phyloP scores from a whole-genome alignment of 2,329 filamentous ascomycete species.

The Emergomyces pasteurianus region DNA sequence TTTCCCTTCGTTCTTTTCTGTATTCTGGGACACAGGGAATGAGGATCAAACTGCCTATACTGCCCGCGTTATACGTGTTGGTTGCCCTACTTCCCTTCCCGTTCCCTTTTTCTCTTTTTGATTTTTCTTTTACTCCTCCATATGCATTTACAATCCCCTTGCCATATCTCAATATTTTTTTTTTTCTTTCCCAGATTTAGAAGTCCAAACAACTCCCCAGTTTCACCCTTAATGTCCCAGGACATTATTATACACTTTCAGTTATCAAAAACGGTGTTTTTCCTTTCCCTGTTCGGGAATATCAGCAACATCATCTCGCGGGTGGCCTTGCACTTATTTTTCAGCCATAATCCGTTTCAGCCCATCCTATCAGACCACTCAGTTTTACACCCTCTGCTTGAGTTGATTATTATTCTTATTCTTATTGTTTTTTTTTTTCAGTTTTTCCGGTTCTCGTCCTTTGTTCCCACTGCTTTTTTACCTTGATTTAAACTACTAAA shows the following conservation, averaged over 20 bases:
- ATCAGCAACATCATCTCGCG: too few species aligned
- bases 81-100: background rate
- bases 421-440: too few species aligned
- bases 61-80: too few species aligned
- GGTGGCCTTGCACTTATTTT: too few species aligned
- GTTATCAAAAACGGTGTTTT: background rate
- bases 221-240: background rate
- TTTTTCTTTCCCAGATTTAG: background rate
- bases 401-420: too few species aligned
- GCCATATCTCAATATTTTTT: background rate
- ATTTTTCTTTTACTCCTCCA: background rate
- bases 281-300: background rate
- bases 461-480: too few species aligned
- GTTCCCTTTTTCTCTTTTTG: background rate
- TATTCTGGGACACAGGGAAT: background rate
- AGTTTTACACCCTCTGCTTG: too few species aligned
- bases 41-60: background rate
- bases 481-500: too few species aligned
- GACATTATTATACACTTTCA: background rate
- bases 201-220: background rate
- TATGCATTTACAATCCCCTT: background rate
- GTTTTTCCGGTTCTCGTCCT: too few species aligned
- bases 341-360: too few species aligned
- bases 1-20: background rate
- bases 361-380: too few species aligned